A percentile compares a stretch with the other conserved stretches of the same genome.
phyloP scores from a whole-genome alignment of 768 basidiomycete species.

The Leccinum olivaceopallidum region DNA sequence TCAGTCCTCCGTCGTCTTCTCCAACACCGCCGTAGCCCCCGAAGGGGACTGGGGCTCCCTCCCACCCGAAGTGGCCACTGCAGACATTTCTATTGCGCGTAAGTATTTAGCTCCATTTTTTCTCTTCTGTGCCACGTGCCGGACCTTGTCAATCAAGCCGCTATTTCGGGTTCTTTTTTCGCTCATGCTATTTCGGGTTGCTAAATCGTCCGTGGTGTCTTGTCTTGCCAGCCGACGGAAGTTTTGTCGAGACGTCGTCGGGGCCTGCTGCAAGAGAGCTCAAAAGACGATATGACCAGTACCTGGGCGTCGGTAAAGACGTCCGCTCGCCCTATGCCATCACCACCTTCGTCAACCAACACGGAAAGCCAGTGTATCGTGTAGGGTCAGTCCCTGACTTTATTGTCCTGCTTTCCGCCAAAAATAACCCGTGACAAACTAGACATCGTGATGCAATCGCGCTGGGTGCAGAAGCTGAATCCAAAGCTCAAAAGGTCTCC shows the following conservation, averaged over 20 bases:
- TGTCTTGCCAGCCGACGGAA: constrained; percentile 58
- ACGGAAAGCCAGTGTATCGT: constrained; percentile 69
- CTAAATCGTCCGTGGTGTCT: constrained; percentile 4
- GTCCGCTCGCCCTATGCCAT: constrained; percentile 79
- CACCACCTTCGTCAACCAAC: constrained; percentile 77
- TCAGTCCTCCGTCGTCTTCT: constrained; percentile 45
- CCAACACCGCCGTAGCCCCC: constrained; percentile 39
- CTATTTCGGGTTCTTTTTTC: background rate
- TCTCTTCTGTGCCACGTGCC: constrained; percentile 1
- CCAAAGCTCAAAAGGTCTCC: too few relatives aligned
- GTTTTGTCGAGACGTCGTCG: constrained; percentile 79
- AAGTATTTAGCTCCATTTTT: constrained; percentile 26
- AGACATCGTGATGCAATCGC: constrained; percentile 60
- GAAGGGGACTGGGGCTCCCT: constrained; percentile 42
- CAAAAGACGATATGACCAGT: constrained; percentile 73
- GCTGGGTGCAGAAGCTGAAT: constrained; percentile 18
- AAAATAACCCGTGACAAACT: constrained; percentile 5
- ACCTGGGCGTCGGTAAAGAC: constrained; percentile 63
- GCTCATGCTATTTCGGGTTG: background rate
- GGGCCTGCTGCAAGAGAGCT: constrained; percentile 74
- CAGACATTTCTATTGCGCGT: constrained; percentile 62
- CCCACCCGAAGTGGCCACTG: constrained; percentile 51
- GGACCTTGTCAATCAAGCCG: constrained; percentile 6
- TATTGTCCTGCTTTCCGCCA: background rate
- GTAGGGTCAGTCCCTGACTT: constrained; percentile 57